phyloP scores from a whole-genome alignment of 2,329 filamentous ascomycete genomes.

The Colletotrichum eleusines region DNA sequence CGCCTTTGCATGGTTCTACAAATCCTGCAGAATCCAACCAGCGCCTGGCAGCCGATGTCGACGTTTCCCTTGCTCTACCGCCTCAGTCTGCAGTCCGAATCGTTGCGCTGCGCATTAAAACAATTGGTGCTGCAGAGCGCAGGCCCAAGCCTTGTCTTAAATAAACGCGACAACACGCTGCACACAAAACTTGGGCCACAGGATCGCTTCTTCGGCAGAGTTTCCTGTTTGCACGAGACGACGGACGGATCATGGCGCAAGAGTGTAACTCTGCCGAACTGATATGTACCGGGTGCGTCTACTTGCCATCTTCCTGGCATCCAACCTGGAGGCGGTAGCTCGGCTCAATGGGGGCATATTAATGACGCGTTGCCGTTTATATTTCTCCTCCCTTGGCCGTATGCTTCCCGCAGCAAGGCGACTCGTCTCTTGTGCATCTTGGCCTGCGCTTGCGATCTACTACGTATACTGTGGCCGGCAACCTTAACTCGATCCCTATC shows the following conservation, averaged over 20 bases:
- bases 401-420: background rate
- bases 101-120: background rate
- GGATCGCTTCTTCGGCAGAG: constrained; percentile 27
- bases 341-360: background rate
- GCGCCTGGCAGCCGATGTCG: constrained; percentile 13
- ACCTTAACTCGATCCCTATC: background rate
- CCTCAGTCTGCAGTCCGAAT: constrained; percentile 7
- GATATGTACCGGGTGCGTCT: background rate
- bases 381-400: background rate
- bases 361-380: background rate
- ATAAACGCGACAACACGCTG: constrained; percentile 1
- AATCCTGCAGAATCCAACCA: constrained; percentile 23
- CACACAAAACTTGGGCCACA: background rate
- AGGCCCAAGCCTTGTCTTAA: constrained; percentile 16
- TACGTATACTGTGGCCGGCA: background rate
- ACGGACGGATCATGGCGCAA: constrained; percentile 33
- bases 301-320: constrained; percentile 1
- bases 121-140: background rate
- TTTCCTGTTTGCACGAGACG: constrained; percentile 29
- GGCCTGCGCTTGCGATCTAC: background rate
- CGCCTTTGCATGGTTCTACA: background rate
- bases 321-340: background rate
- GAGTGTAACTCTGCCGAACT: constrained; percentile 34
- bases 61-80: background rate
- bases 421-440: background rate